Conservation (phyloP, 2,329 filamentous ascomycete species). For the Berkeleyomyces rouxiae region DNA sequence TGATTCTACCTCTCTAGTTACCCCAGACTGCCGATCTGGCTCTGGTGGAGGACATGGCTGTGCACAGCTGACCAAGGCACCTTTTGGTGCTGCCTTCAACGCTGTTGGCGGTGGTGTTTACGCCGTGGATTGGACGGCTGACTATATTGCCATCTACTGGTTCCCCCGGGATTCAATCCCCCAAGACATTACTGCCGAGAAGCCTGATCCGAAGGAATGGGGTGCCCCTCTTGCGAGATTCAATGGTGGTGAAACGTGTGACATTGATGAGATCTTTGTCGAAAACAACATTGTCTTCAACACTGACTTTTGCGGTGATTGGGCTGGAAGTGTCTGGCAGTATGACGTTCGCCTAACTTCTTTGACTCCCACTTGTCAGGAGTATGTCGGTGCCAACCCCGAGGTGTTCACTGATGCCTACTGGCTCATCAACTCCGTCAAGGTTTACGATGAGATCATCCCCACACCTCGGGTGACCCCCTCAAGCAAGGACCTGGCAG, state of each 20-base stretch:
- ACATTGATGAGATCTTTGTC: constrained; percentile 45
- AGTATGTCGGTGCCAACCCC: constrained; percentile 25
- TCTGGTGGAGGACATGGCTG: constrained; percentile 40
- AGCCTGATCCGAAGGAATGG: constrained; percentile 48
- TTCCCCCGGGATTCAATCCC: constrained; percentile 18
- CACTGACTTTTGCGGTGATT: constrained; percentile 59
- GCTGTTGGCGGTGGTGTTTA: constrained; percentile 29
- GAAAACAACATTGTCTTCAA: constrained; percentile 58
- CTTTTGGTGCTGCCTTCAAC: constrained; percentile 33
- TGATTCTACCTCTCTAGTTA: constrained; percentile 18
- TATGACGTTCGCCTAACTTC: constrained; percentile 34
- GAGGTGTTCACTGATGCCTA: constrained; percentile 20
- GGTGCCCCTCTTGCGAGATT: constrained; percentile 46
- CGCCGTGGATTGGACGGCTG: constrained; percentile 27
- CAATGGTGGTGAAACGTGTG: constrained; percentile 37
- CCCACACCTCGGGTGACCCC: no score
- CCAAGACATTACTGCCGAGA: constrained; percentile 22
- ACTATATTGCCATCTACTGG: constrained; percentile 20
- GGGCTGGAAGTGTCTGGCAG: constrained; percentile 30
- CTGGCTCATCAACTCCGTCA: constrained; percentile 55
- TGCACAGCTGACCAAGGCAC: constrained; percentile 31
- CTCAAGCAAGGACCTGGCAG: no score
- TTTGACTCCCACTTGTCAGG: constrained; percentile 30
- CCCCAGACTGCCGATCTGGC: constrained; percentile 19
- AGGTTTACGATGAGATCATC: constrained; percentile 32